Evolutionary conservation across 805 yeast species (phyloP).

Genomic region (Blastobotrys mokoenaii): DNA sequence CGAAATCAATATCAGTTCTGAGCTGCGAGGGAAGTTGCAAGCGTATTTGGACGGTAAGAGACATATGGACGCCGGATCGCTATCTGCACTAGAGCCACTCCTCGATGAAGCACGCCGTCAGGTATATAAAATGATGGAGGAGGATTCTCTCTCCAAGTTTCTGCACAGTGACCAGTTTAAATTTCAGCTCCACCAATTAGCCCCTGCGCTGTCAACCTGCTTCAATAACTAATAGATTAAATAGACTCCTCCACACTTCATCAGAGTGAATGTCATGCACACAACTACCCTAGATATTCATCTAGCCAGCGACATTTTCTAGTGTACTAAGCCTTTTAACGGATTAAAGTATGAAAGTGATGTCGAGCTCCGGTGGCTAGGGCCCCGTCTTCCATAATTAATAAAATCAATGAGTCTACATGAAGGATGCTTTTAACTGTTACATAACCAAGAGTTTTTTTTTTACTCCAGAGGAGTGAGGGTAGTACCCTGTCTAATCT

Average conservation of each 20-base stretch:
- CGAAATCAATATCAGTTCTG: conserved; percentile 60
- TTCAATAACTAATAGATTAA: too few relatives aligned
- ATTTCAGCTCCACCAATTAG: neutral
- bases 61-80: neutral
- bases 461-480: conserved; percentile 11
- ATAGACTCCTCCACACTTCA: too few relatives aligned
- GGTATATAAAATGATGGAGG: conserved; percentile 54
- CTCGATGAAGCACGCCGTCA: conserved; percentile 40
- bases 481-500: conserved; percentile 76
- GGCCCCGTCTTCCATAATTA: too few relatives aligned
- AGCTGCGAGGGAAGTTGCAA: conserved; percentile 18
- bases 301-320: too few relatives aligned
- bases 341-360: too few relatives aligned
- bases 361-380: too few relatives aligned
- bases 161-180: conserved; percentile 30
- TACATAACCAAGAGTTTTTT: neutral
- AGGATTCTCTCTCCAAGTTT: conserved; percentile 69
- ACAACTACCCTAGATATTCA: too few relatives aligned
- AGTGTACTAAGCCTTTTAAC: too few relatives aligned
- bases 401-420: too few relatives aligned
- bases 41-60: conserved; percentile 1
- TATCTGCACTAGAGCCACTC: conserved; percentile 1
- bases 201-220: too few relatives aligned
- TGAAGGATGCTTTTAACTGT: neutral
- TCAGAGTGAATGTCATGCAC: too few relatives aligned